Conservation (phyloP, 306 rosid genomes). For the Senna siamea region DNA sequence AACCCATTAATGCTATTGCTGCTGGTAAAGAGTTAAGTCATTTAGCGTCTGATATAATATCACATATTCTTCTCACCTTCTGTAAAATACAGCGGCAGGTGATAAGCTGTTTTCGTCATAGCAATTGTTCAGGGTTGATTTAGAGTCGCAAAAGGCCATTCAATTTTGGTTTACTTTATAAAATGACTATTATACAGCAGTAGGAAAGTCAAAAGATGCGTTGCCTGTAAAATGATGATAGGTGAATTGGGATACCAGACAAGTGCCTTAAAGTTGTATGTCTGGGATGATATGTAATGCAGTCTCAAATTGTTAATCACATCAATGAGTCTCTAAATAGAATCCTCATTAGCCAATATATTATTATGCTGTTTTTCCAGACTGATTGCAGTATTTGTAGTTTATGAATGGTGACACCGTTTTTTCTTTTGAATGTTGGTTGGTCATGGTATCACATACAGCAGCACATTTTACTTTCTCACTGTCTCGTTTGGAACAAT, state of each 20-base stretch:
- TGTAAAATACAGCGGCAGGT: slow-evolving; percentile 36
- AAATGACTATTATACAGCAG: slow-evolving; percentile 38
- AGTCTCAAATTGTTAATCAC: not conserved
- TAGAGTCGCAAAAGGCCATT: slow-evolving; percentile 35
- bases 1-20: slow-evolving; percentile 31
- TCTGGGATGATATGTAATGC: slow-evolving; percentile 27
- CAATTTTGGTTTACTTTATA: slow-evolving; percentile 46
- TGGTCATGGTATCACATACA: no score
- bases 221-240: slow-evolving; percentile 27
- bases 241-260: slow-evolving; percentile 32
- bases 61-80: slow-evolving; percentile 31
- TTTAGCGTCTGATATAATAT: slow-evolving; percentile 10
- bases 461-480: no score
- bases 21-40: slow-evolving; percentile 14
- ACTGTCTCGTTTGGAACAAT: no score
- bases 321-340: slow-evolving; percentile 15
- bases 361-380: not conserved
- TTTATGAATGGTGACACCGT: no score
- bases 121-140: slow-evolving; percentile 39
- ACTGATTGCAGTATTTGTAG: no score
- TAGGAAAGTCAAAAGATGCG: slow-evolving; percentile 31
- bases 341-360: not conserved
- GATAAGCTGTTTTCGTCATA: slow-evolving; percentile 23
- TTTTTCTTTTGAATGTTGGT: no score
- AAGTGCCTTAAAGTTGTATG: slow-evolving; percentile 15